Percentiles rank a stretch among this genome's conserved stretches.
phyloP scores from a whole-genome alignment of 192 early-diverging fungal genomes.

The Coemansia sp. region DNA sequence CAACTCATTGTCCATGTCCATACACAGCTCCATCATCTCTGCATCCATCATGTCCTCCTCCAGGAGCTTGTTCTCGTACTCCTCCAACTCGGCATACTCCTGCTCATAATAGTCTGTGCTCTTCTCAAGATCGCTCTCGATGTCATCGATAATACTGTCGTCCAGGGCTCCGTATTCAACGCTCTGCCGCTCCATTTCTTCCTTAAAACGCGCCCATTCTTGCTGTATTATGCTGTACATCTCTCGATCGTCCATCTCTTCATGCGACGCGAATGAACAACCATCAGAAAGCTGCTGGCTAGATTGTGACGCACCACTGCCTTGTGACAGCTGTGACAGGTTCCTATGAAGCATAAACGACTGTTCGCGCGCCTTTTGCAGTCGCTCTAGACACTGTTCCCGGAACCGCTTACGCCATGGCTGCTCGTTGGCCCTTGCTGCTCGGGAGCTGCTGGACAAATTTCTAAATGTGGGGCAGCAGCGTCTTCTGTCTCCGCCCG shows the following conservation, averaged over 20 bases:
- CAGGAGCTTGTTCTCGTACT: constrained; percentile 36
- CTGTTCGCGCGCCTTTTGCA: constrained; percentile 36
- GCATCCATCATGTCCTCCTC: constrained; percentile 43
- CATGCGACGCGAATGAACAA: background rate
- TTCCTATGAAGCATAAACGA: constrained; percentile 42
- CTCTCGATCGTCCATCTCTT: constrained; percentile 31
- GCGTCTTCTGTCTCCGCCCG: constrained; percentile 23
- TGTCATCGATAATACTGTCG: constrained; percentile 31
- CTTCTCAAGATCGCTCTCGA: constrained; percentile 29
- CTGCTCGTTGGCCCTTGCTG: constrained; percentile 27
- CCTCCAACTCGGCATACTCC: constrained; percentile 42
- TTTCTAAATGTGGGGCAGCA: constrained; percentile 29
- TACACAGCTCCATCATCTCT: constrained; percentile 25
- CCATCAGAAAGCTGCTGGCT: background rate
- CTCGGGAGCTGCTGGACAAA: constrained; percentile 35
- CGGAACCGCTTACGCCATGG: constrained; percentile 49
- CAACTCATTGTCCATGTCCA: constrained; percentile 6
- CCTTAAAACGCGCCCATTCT: constrained; percentile 44
- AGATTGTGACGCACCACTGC: background rate
- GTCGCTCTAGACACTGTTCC: constrained; percentile 40
- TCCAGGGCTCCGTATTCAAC: constrained; percentile 39
- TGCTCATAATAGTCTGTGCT: background rate
- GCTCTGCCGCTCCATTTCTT: constrained; percentile 44
- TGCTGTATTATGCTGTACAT: constrained; percentile 44
- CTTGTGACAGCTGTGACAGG: constrained; percentile 11